Evolutionary conservation across 1,284 basidiomycete genomes (phyloP).

Genomic region (Tranzscheliella williamsii): DNA sequence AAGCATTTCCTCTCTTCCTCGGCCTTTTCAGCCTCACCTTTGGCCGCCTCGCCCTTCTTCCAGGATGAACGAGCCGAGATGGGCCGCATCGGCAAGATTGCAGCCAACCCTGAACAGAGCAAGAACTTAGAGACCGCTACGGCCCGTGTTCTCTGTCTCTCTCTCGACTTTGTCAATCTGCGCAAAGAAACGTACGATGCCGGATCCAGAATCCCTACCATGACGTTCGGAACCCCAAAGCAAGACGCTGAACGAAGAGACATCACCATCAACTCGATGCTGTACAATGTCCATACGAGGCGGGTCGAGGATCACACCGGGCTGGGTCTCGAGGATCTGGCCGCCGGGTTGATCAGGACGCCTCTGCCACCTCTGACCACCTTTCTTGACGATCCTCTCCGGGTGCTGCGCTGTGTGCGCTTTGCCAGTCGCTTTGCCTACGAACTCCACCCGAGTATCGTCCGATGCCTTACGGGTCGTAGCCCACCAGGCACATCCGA

Average conservation of each 20-base stretch:
- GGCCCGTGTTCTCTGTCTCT: constrained; percentile 79
- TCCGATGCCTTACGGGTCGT: constrained; percentile 31
- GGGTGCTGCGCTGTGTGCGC: constrained; percentile 84
- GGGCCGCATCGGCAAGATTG: constrained; percentile 72
- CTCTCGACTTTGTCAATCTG: constrained; percentile 93
- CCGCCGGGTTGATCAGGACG: constrained; percentile 80
- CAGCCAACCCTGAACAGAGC: constrained; percentile 93
- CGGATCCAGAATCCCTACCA: constrained; percentile 83
- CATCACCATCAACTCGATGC: constrained; percentile 92
- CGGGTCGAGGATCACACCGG: constrained; percentile 85
- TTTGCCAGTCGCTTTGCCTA: constrained; percentile 91
- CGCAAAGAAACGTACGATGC: constrained; percentile 85
- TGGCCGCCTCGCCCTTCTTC: constrained; percentile 63
- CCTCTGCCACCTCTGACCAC: constrained; percentile 85
- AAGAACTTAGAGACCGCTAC: constrained; percentile 97
- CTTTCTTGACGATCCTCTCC: constrained; percentile 90
- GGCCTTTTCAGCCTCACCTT: constrained; percentile 38
- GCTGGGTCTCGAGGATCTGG: constrained; percentile 78
- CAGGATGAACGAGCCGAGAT: constrained; percentile 28
- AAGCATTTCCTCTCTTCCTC: constrained; percentile 69
- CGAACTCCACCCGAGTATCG: constrained; percentile 73
- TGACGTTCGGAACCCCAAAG: constrained; percentile 84
- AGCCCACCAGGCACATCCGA: constrained; percentile 1
- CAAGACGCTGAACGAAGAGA: constrained; percentile 91
- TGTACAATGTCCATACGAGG: constrained; percentile 93